Conservation (phyloP, 2,329 filamentous ascomycete species). For the Penicillium corylophilum region DNA sequence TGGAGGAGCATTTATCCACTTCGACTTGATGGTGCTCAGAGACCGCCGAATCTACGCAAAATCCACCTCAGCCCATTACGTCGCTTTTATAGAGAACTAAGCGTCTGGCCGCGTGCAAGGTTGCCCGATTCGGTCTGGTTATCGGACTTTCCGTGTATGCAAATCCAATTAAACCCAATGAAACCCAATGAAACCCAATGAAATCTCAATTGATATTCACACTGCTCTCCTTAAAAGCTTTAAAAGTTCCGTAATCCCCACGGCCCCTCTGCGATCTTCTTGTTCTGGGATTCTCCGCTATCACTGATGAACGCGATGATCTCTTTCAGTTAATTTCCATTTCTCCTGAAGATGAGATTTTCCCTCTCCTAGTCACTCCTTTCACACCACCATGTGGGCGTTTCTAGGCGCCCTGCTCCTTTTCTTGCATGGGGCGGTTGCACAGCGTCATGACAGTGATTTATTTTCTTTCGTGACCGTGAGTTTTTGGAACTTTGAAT, state of each 20-base stretch:
- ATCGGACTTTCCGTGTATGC: neutral
- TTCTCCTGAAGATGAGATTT: neutral
- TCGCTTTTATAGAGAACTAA: neutral
- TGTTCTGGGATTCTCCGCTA: neutral
- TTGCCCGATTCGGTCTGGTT: neutral
- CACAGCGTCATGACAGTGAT: neutral
- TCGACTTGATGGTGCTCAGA: neutral
- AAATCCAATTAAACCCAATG: too few species aligned
- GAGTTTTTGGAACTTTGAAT: neutral
- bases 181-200: neutral
- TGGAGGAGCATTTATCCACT: neutral
- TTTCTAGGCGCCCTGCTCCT: neutral
- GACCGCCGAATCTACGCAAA: neutral
- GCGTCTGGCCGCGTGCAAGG: neutral
- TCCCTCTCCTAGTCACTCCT: neutral
- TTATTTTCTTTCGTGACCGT: neutral
- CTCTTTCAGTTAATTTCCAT: neutral
- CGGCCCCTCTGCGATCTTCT: neutral
- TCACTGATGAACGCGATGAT: neutral
- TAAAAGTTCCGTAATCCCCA: neutral
- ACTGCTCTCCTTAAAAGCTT: neutral
- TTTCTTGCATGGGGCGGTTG: neutral
- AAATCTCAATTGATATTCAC: neutral
- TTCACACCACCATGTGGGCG: neutral
- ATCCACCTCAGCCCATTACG: neutral